A percentile compares a stretch with the other conserved stretches of the same genome.
phyloP scores from a whole-genome alignment of 1,284 basidiomycete species.

The Naganishia sp. region DNA sequence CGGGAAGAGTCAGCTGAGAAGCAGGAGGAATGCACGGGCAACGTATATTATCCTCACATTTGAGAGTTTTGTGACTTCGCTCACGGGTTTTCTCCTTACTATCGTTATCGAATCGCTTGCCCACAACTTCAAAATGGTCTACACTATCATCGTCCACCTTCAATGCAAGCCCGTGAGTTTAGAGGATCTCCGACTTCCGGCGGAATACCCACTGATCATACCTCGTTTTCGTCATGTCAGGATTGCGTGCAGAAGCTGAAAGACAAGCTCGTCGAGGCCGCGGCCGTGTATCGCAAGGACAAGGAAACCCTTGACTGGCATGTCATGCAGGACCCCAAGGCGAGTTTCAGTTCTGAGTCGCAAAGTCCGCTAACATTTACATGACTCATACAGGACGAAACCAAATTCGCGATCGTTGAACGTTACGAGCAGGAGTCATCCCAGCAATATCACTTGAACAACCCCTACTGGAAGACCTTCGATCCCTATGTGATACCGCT shows the following conservation, averaged over 20 bases:
- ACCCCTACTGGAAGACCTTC: slow-evolving; percentile 54
- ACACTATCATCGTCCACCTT: slow-evolving; percentile 54
- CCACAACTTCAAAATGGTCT: slow-evolving; percentile 44
- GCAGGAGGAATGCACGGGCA: neutral
- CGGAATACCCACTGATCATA: neutral
- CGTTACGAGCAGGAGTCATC: slow-evolving; percentile 51
- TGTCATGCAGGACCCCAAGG: slow-evolving; percentile 53
- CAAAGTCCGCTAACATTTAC: neutral
- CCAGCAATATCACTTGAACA: slow-evolving; percentile 50
- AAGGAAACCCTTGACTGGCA: slow-evolving; percentile 51
- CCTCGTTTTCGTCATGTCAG: slow-evolving; percentile 33
- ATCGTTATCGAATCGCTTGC: neutral
- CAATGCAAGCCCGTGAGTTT: slow-evolving; percentile 45
- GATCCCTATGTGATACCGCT: slow-evolving; percentile 52
- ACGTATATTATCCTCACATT: too few species aligned
- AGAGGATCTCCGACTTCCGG: neutral
- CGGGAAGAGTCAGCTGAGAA: neutral
- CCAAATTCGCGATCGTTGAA: slow-evolving; percentile 54
- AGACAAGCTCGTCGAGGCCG: slow-evolving; percentile 52
- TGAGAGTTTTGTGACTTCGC: neutral
- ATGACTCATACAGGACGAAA: slow-evolving; percentile 39
- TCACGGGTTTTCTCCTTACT: neutral
- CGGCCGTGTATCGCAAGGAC: slow-evolving; percentile 51
- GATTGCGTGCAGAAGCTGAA: slow-evolving; percentile 50
- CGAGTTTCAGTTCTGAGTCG: neutral